Conservation (phyloP, 768 basidiomycete species). For the Rhizopogon vulgaris region DNA sequence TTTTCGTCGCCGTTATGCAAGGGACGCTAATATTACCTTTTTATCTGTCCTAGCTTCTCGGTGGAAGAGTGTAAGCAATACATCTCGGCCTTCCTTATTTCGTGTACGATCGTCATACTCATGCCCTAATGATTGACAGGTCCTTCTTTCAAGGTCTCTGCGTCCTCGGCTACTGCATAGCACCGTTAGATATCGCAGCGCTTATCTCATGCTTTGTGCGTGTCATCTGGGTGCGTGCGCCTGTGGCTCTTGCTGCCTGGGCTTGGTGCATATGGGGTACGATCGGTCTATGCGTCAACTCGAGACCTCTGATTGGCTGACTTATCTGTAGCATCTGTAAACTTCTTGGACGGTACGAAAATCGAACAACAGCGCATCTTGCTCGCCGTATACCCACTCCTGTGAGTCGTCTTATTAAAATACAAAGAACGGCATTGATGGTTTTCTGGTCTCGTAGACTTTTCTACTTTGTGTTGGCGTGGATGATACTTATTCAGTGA, state of each 20-base stretch:
- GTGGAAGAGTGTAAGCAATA: conserved; percentile 68
- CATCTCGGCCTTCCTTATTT: background rate
- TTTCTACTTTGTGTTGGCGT: conserved; percentile 91
- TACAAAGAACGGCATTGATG: conserved; percentile 4
- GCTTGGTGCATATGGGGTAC: conserved; percentile 97
- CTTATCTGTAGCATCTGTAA: conserved; percentile 66
- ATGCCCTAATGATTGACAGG: conserved; percentile 27
- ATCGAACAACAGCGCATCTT: conserved; percentile 86
- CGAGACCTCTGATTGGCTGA: background rate
- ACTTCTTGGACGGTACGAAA: conserved; percentile 93
- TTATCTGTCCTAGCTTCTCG: conserved; percentile 49
- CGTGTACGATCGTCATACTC: background rate
- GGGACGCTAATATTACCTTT: background rate
- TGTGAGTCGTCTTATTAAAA: conserved; percentile 44
- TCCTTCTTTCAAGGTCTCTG: conserved; percentile 97
- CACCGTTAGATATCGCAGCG: conserved; percentile 88
- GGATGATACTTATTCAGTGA: conserved; percentile 95
- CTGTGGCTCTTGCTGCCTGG: conserved; percentile 82
- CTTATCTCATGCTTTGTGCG: conserved; percentile 82
- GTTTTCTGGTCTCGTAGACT: conserved; percentile 38
- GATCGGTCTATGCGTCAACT: conserved; percentile 14
- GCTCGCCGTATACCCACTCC: conserved; percentile 92
- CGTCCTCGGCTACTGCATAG: conserved; percentile 92
- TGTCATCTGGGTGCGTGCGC: conserved; percentile 80
- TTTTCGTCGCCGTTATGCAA: background rate